Conservation (phyloP, 2,329 filamentous ascomycete species). For the Ilyonectria robusta region DNA sequence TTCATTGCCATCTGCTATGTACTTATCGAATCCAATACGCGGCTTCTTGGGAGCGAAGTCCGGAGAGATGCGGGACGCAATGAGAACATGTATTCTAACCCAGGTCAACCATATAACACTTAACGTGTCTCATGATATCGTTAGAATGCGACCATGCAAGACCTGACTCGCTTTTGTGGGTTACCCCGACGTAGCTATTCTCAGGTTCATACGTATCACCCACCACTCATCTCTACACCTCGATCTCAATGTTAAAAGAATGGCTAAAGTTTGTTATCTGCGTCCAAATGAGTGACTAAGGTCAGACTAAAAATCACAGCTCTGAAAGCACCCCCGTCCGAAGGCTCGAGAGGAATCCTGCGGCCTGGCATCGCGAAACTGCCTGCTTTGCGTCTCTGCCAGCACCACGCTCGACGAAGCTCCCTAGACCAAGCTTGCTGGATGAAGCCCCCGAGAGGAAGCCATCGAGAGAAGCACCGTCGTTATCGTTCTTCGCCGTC, state of each 20-base stretch:
- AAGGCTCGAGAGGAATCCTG: conserved; percentile 30
- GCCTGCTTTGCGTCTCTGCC: conserved; percentile 20
- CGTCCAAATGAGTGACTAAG: conserved; percentile 45
- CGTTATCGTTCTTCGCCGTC: conserved; percentile 24
- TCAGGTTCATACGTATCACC: neutral
- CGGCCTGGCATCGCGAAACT: conserved; percentile 26
- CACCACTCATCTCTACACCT: neutral
- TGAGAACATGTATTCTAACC: neutral
- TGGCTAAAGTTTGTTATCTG: conserved; percentile 41
- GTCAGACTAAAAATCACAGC: conserved; percentile 39
- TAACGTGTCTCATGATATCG: neutral
- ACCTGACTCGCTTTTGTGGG: neutral
- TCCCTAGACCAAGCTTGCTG: conserved; percentile 8
- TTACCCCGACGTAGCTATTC: neutral
- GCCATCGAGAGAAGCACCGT: conserved; percentile 7
- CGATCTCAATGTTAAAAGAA: conserved; percentile 37
- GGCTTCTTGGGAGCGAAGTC: too few relatives aligned
- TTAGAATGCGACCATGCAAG: too few relatives aligned
- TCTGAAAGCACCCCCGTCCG: conserved; percentile 35
- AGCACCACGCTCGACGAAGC: conserved; percentile 29
- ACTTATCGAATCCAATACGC: too few relatives aligned
- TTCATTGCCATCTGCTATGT: neutral
- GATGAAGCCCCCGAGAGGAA: conserved; percentile 8
- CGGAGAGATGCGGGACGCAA: too few relatives aligned
- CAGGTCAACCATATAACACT: neutral